phyloP scores from a whole-genome alignment of 2,329 filamentous ascomycete genomes.

The Neophaeococcomyces mojaviensis region DNA sequence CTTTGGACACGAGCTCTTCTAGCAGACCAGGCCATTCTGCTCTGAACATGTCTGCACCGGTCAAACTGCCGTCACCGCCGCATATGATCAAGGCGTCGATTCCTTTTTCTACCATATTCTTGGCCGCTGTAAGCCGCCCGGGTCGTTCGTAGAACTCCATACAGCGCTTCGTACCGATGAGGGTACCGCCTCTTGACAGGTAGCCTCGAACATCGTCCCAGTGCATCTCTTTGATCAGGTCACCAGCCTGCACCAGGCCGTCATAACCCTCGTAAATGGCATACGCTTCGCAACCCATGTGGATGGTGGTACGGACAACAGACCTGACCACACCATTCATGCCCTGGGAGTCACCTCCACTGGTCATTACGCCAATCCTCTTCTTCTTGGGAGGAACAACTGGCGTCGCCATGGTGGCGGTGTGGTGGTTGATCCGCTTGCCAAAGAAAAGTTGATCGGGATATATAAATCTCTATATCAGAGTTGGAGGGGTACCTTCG shows the following conservation, averaged over 20 bases:
- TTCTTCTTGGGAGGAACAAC: constrained; percentile 42
- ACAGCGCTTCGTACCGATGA: constrained; percentile 92
- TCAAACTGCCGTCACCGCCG: constrained; percentile 92
- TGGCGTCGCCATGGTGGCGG: constrained; percentile 22
- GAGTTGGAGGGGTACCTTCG: background rate
- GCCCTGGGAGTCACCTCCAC: constrained; percentile 85
- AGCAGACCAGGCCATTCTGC: constrained; percentile 85
- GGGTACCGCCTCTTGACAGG: constrained; percentile 85
- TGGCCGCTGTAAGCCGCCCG: constrained; percentile 76
- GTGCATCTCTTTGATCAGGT: constrained; percentile 77
- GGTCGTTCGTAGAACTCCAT: constrained; percentile 84
- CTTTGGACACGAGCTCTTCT: constrained; percentile 69
- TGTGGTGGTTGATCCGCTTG: too few species aligned
- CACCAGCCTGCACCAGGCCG: constrained; percentile 79
- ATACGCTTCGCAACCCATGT: constrained; percentile 71
- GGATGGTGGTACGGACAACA: constrained; percentile 83
- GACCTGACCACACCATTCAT: constrained; percentile 91
- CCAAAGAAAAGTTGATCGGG: too few species aligned
- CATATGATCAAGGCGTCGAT: constrained; percentile 96
- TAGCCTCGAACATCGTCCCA: constrained; percentile 95
- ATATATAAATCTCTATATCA: too few species aligned
- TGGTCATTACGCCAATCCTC: constrained; percentile 84
- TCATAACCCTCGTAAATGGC: constrained; percentile 93
- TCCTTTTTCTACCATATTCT: constrained; percentile 86
- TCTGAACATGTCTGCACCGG: constrained; percentile 88